Base-by-base conservation (phyloP, 768 basidiomycete species). In the Trametes punicea region DNA sequence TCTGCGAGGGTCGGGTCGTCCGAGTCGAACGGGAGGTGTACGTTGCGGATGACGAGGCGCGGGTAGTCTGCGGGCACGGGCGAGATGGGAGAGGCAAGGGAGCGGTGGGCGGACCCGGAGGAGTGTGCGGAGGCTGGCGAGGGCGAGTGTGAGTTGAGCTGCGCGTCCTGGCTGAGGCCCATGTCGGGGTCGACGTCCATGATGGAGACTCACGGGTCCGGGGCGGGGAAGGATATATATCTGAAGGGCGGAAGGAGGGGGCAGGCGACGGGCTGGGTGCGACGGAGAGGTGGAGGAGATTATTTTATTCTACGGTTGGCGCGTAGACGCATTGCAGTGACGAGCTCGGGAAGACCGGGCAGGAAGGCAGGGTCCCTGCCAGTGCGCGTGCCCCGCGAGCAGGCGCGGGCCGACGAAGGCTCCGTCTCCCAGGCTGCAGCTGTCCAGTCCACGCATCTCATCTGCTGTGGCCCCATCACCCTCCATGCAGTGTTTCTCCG, bases 31-130 rank as follows among this genome's bases (percentile, higher is more conserved):
- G 61, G 57, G 23, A 62, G 53, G 51, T 59, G 61, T 26, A 64
- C 65, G 49, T 61, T 64, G 33, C 56, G 46, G 52, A 64, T 63
- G 41, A 62, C 33, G 46, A 60, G 59, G 30, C 48, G 44, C 25
- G 58, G 53, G 53, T 59, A 41, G 42, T 59, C 58, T 16, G 15
- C 34, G 9, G 33, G 4, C n/a, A n/a, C n/a, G 15, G 34, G 18
- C 23, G 25, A 21, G 20, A 5, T 5, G n/a, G 55, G 9, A n/a
- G n/a, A n/a, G n/a, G n/a, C n/a, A n/a, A n/a, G n/a, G n/a, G n/a
- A n/a, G n/a, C n/a, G n/a, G n/a, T n/a, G n/a, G n/a, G n/a, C n/a
- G n/a, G n/a, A n/a, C n/a, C n/a, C n/a, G n/a, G n/a, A n/a, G n/a
- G n/a, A n/a, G n/a, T 21, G 38, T 9, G 38, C 39, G 27, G 52